Percentiles rank a stretch among this genome's conserved stretches.
Evolutionary conservation across 2,329 filamentous ascomycete species (phyloP).

Genomic region (Sphaerulina populicola): DNA sequence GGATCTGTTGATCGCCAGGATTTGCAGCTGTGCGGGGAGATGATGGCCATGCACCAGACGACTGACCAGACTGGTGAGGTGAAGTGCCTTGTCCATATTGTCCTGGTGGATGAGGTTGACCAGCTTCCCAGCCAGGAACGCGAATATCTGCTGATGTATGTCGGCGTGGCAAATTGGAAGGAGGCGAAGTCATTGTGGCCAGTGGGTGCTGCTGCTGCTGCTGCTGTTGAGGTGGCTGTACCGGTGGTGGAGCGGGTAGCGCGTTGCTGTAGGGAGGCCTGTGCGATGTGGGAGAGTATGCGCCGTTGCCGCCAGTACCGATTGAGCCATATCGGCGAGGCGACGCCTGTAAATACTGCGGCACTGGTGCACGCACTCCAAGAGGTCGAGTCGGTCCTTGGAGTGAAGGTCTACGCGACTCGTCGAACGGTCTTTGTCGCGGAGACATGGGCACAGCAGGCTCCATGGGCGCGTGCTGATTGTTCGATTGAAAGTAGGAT

Average conservation of each 20-base stretch:
- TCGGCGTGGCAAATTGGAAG: slow-evolving; percentile 64
- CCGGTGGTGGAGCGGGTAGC: slow-evolving; percentile 54
- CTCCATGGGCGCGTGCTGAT: slow-evolving; percentile 21
- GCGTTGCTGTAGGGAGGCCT: slow-evolving; percentile 48
- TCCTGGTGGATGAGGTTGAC: slow-evolving; percentile 48
- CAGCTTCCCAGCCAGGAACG: slow-evolving; percentile 60
- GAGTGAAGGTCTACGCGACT: slow-evolving; percentile 64
- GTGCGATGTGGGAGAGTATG: slow-evolving; percentile 61
- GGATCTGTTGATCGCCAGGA: slow-evolving; percentile 53
- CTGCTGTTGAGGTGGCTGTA: slow-evolving; percentile 48
- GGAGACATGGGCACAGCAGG: slow-evolving; percentile 62
- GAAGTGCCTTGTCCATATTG: slow-evolving; percentile 45
- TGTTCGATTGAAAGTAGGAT: slow-evolving; percentile 35
- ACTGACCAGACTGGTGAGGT: slow-evolving; percentile 58
- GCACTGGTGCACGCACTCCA: slow-evolving; percentile 68
- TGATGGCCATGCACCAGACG: slow-evolving; percentile 57
- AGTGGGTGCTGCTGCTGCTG: slow-evolving; percentile 58
- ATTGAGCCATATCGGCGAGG: slow-evolving; percentile 84
- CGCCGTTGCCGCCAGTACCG: slow-evolving; percentile 50
- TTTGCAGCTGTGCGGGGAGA: slow-evolving; percentile 47
- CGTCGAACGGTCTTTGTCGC: slow-evolving; percentile 76
- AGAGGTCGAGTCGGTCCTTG: slow-evolving; percentile 49
- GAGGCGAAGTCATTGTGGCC: slow-evolving; percentile 49
- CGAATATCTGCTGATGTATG: slow-evolving; percentile 96
- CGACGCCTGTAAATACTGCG: slow-evolving; percentile 70